Base-by-base conservation (phyloP, 2,329 filamentous ascomycete species). In the Hymenoscyphus fructigenus region DNA sequence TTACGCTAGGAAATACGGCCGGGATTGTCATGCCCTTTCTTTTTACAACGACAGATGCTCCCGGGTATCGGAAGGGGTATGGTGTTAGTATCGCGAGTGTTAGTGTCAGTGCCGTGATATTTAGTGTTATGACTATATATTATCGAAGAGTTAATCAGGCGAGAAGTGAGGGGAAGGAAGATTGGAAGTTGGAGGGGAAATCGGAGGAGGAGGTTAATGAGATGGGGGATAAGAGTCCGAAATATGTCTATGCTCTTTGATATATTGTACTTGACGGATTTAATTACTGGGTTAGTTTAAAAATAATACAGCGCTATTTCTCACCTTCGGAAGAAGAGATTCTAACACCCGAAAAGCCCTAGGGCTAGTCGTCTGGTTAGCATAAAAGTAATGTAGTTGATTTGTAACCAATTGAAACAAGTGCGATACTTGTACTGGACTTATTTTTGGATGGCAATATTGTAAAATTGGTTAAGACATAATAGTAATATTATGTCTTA, bases 1-100 rank as follows among this genome's bases (percentile, higher is more conserved):
- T 88, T 20, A 85, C 80, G 5, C 81, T 87, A 65, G 86, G 85
- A 20, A 89, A 89, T 68, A 79, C 81, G 61, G 80, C 81, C 23
- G 86, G 86, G 1, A 85, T 89, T 55, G 84, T 87, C 81, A 80
- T 82, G 5, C 82, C 83, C 3, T 88, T 87, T 73, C 78, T 84
- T 75, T 86, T 84, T 65, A 77, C 78, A 2, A 74, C 76, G 78
- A 0, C 68, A 68, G 47, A 59, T 17, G 58, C 34, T 10, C 58
- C 58, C 1, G 9, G 38, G 12, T 59, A 59, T n/a, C 23, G 17
- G 1, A 59, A 20, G 34, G 58, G 58, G 20, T 59, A 59, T 59
- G 58, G 58, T 20, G 36, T 59, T 17, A 28, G 12, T 28, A 59
- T 59, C 29, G 58, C 20, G 9, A 7, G n/a, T 41, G 20, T 44